Evolutionary conservation across 140 eudicot genomes (phyloP).

Genomic region (Oenanthe javanica): DNA sequence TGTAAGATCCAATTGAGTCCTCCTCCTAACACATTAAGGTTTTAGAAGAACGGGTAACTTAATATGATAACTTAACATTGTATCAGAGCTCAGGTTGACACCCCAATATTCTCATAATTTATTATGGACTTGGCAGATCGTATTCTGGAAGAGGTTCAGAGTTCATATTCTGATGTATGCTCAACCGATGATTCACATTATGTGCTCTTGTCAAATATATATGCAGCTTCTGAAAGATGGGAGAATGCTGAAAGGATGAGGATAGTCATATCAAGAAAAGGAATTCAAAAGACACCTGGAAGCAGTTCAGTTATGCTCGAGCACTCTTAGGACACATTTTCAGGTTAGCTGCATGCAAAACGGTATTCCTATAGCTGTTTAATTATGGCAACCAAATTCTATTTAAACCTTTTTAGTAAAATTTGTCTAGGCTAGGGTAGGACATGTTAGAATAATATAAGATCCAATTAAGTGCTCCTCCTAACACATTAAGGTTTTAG

Average conservation of each 20-base stretch:
- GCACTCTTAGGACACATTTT: background rate
- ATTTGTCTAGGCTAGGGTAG: background rate
- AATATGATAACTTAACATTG: too few species aligned
- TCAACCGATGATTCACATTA: slow-evolving; percentile 28
- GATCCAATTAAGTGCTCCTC: too few species aligned
- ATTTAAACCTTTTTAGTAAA: background rate
- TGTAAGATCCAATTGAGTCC: too few species aligned
- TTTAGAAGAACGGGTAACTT: too few species aligned
- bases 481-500: too few species aligned
- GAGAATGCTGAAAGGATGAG: slow-evolving; percentile 53
- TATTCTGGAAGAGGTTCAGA: slow-evolving; percentile 30
- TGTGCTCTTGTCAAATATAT: slow-evolving; percentile 51
- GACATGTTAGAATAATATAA: background rate
- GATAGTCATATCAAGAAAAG: slow-evolving; percentile 23
- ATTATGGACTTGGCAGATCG: slow-evolving; percentile 26
- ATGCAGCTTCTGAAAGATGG: slow-evolving; percentile 72
- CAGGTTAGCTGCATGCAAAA: background rate
- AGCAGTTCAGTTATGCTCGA: slow-evolving; percentile 26
- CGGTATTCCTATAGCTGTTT: background rate
- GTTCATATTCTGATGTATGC: slow-evolving; percentile 6
- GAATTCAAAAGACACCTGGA: slow-evolving; percentile 38
- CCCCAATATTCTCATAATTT: too few species aligned
- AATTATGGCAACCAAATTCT: background rate
- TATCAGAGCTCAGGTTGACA: too few species aligned
- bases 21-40: too few species aligned